Conservation (phyloP, 2,329 filamentous ascomycete genomes). For the Dactylella cylindrospora region DNA sequence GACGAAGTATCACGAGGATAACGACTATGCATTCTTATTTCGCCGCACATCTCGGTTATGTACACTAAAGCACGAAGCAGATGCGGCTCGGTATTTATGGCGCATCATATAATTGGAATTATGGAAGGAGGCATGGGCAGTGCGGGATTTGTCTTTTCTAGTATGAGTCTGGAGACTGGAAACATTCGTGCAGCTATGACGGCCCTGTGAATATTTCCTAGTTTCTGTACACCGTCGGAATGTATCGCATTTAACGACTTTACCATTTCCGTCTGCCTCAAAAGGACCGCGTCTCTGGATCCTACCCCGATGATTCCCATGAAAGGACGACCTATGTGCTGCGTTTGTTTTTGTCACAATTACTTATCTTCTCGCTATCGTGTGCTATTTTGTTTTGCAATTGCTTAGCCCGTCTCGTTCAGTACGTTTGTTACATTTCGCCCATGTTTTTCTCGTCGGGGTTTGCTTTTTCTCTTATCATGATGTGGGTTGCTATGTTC, state of each 20-base stretch:
- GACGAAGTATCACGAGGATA: conserved; percentile 29
- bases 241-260: conserved; percentile 40
- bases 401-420: conserved; percentile 3
- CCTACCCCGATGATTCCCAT: conserved; percentile 4
- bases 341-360: conserved; percentile 33
- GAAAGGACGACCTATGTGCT: conserved; percentile 29
- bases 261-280: conserved; percentile 19
- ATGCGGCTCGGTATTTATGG: conserved; percentile 29
- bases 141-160: conserved; percentile 9
- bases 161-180: conserved; percentile 13
- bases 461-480: conserved; percentile 8
- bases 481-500: conserved; percentile 17
- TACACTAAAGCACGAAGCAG: conserved; percentile 33
- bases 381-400: conserved; percentile 16
- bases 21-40: conserved; percentile 34
- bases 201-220: conserved; percentile 30
- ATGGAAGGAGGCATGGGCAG: too few relatives aligned
- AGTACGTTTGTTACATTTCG: conserved; percentile 7
- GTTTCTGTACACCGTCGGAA: conserved; percentile 20
- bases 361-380: conserved; percentile 23
- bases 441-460: conserved; percentile 7
- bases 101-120: conserved; percentile 24
- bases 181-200: conserved; percentile 29
- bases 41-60: conserved; percentile 25
- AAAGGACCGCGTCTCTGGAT: conserved; percentile 13